Evolutionary conservation across 2,329 filamentous ascomycete species (phyloP).

Genomic region (Aspergillus uvarum): DNA sequence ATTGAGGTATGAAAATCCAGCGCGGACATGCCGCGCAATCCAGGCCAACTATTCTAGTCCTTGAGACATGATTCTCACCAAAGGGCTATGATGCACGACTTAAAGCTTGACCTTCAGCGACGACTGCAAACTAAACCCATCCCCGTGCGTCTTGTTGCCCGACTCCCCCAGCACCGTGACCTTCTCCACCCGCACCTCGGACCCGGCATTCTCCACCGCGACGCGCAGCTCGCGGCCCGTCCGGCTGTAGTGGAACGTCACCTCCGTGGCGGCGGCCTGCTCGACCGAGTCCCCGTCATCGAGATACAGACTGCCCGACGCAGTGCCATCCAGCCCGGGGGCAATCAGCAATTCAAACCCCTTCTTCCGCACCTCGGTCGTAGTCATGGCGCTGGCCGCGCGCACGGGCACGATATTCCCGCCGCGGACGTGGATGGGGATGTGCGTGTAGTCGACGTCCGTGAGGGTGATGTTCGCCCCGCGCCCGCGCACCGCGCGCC

Average conservation of each 20-base stretch:
- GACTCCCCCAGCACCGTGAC: slow-evolving; percentile 32
- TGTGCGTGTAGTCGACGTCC: slow-evolving; percentile 51
- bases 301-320: slow-evolving; percentile 68
- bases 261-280: slow-evolving; percentile 55
- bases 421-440: slow-evolving; percentile 64
- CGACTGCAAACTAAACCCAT: neutral
- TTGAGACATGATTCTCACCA: too few species aligned
- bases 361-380: slow-evolving; percentile 58
- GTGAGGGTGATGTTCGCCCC: slow-evolving; percentile 47
- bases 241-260: slow-evolving; percentile 59
- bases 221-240: slow-evolving; percentile 41
- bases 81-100: too few species aligned
- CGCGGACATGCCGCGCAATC: too few species aligned
- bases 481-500: slow-evolving; percentile 46
- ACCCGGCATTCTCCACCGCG: slow-evolving; percentile 25
- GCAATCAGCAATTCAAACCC: slow-evolving; percentile 72
- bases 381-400: slow-evolving; percentile 57
- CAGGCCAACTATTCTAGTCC: too few species aligned
- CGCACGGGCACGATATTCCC: slow-evolving; percentile 62
- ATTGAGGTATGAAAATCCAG: too few species aligned
- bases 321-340: slow-evolving; percentile 60
- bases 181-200: slow-evolving; percentile 32
- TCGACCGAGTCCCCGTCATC: slow-evolving; percentile 72
- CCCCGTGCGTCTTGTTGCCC: slow-evolving; percentile 5
- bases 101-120: too few species aligned